Conservation (phyloP, 2,329 filamentous ascomycete genomes). For the Curvularia sp. region DNA sequence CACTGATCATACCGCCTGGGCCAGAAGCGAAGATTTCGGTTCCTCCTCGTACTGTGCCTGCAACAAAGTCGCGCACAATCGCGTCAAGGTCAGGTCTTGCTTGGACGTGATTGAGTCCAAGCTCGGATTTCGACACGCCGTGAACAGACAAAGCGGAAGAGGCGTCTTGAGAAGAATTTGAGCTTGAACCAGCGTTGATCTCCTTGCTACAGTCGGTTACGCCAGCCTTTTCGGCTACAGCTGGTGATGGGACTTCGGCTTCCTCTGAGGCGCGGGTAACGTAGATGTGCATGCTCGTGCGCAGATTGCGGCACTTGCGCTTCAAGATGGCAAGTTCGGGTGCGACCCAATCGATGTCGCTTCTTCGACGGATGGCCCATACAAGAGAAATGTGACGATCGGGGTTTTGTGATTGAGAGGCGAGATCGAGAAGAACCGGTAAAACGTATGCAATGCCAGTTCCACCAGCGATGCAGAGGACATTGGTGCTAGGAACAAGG, state of each 20-base stretch:
- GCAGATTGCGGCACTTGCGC: constrained; percentile 33
- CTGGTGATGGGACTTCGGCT: constrained; percentile 21
- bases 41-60: constrained; percentile 30
- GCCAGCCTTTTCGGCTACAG: constrained; percentile 29
- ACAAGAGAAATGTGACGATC: constrained; percentile 43
- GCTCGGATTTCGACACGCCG: constrained; percentile 38
- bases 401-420: constrained; percentile 31
- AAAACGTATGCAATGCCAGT: constrained; percentile 50
- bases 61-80: constrained; percentile 35
- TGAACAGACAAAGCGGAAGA: constrained; percentile 38
- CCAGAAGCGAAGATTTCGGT: constrained; percentile 45
- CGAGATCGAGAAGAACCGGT: constrained; percentile 43
- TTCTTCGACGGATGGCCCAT: constrained; percentile 45
- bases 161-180: constrained; percentile 27
- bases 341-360: constrained; percentile 46
- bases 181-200: constrained; percentile 28
- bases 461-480: constrained; percentile 48
- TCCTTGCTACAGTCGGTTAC: constrained; percentile 30
- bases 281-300: constrained; percentile 43
- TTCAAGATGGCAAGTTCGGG: constrained; percentile 45
- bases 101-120: constrained; percentile 35
- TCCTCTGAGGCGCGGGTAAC: constrained; percentile 42
- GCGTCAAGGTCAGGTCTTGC: constrained; percentile 31
- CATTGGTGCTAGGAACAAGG: constrained; percentile 35
- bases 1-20: constrained; percentile 43